Evolutionary conservation across 1,139 yeast genomes (phyloP).

Genomic region (Kurtzmaniella quercitrusa): DNA sequence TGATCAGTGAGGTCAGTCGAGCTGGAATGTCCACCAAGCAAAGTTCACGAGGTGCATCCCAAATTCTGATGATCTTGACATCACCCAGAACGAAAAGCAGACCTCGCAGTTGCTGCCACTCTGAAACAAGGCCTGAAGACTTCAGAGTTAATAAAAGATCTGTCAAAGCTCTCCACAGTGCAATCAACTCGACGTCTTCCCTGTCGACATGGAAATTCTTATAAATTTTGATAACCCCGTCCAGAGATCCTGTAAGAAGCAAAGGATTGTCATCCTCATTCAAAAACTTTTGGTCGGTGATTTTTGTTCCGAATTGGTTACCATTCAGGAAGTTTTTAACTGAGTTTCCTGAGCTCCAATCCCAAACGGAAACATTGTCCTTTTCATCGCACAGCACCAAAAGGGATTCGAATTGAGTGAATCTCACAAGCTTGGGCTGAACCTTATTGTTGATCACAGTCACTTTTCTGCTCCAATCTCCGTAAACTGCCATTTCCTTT

Average conservation of each 20-base stretch:
- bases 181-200: constrained; percentile 52
- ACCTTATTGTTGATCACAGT: constrained; percentile 65
- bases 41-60: constrained; percentile 96
- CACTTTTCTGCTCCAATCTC: constrained; percentile 77
- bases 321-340: constrained; percentile 75
- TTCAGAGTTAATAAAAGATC: constrained; percentile 78
- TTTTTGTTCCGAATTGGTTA: constrained; percentile 82
- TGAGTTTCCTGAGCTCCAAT: constrained; percentile 63
- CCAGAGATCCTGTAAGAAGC: constrained; percentile 83
- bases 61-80: constrained; percentile 81
- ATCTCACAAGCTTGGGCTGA: constrained; percentile 73
- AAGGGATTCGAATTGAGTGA: constrained; percentile 88
- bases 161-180: constrained; percentile 92
- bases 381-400: constrained; percentile 79
- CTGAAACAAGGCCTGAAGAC: constrained; percentile 80
- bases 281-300: constrained; percentile 79
- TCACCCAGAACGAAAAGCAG: constrained; percentile 91
- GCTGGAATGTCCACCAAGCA: constrained; percentile 88
- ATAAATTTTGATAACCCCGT: constrained; percentile 86
- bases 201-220: constrained; percentile 63
- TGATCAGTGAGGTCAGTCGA: constrained; percentile 82
- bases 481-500: constrained; percentile 75
- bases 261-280: constrained; percentile 92
- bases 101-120: constrained; percentile 97
- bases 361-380: constrained; percentile 83